Base-by-base conservation (phyloP, 2,329 filamentous ascomycete genomes). In the Kalaharituber pfeilii region DNA sequence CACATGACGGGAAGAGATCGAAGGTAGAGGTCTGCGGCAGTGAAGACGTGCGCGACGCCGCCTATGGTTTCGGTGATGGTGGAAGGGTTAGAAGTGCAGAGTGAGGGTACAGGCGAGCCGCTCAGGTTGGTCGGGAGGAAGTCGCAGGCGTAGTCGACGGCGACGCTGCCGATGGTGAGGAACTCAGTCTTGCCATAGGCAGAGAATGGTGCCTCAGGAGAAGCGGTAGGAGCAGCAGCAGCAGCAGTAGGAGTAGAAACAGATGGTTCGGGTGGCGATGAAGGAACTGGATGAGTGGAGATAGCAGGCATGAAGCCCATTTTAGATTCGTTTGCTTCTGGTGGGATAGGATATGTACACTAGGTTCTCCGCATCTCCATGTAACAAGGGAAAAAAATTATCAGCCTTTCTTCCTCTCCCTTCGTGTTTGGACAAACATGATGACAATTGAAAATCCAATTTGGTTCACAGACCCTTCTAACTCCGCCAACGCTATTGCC, bases 111-210 rank as follows among this genome's bases (percentile, higher is more conserved):
- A 3, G 26, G 18, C 18, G 53, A n/a, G 6, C 49, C 42, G n/a
- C 52, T 9, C 9, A 13, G n/a, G 24, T n/a, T 6, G 5, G 57
- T 28, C 20, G 47, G 52, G 7, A 62, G 61, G 60, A 82, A 91
- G 66, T 95, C 84, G 71, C 89, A 95, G 60, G 81, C 83, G 30
- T 91, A 73, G 67, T 96, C 89, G 58, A 94, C 74, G 15, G 89
- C 89, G 27, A 96, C 77, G 11, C 86, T 86, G n/a, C 88, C 89
- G 51, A 87, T 85, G 44, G 95, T 86, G 26, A 95, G 70, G n/a
- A 95, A 75, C 60, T 39, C 33, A 18, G 33, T 18, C 88, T 80
- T 51, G 74, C 20, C 33, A 13, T 39, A 15, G 33, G 15, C 33
- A 11, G 24, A 6, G 24, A 13, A 20, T 39, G 4, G 4, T 39